These are phyloP conservation scores for Cerioporus squamosus DNA, from an alignment of 1,284 basidiomycete species.

Conservation along the genomic window DNA sequence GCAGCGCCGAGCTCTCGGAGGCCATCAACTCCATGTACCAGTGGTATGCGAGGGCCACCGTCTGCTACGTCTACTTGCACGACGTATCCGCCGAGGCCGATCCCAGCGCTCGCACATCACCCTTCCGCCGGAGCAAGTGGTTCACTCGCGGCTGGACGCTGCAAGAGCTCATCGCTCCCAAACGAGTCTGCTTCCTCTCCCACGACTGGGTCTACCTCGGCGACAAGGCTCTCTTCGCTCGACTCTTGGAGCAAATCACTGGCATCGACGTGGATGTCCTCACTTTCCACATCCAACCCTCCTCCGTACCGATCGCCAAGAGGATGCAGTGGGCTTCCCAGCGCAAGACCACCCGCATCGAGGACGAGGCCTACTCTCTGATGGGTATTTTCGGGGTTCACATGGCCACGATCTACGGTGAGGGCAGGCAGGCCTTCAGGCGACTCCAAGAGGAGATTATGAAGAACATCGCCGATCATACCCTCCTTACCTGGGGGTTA, in stretches of 20 bases:
- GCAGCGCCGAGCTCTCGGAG: constrained; percentile 10
- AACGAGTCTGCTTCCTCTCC: not conserved
- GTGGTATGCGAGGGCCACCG: constrained; percentile 2
- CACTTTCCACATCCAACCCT: not conserved
- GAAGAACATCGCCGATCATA: not conserved
- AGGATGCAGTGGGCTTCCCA: constrained; percentile 5
- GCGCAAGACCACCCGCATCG: constrained; percentile 3
- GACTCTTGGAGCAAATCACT: not conserved
- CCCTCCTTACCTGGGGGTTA: constrained; percentile 2
- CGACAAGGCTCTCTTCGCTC: not conserved
- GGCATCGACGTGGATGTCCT: constrained; percentile 3
- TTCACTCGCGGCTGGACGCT: constrained; percentile 9
- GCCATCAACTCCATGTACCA: constrained; percentile 11
- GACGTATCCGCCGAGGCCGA: not conserved
- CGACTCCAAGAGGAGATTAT: constrained; percentile 7
- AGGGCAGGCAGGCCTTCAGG: constrained; percentile 3
- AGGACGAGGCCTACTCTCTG: constrained; percentile 8
- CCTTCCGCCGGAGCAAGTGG: constrained; percentile 3
- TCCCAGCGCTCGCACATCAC: not conserved
- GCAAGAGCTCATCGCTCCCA: constrained; percentile 7
- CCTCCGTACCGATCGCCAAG: not conserved
- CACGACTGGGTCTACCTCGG: not conserved
- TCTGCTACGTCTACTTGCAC: constrained; percentile 7
- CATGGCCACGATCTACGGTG: constrained; percentile 3
- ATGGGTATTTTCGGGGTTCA: constrained; percentile 7